Percentiles rank a stretch among this genome's conserved stretches.
Evolutionary conservation across 176 grass and related monocot species (phyloP).

Genomic region (Saccharum officinarum): DNA sequence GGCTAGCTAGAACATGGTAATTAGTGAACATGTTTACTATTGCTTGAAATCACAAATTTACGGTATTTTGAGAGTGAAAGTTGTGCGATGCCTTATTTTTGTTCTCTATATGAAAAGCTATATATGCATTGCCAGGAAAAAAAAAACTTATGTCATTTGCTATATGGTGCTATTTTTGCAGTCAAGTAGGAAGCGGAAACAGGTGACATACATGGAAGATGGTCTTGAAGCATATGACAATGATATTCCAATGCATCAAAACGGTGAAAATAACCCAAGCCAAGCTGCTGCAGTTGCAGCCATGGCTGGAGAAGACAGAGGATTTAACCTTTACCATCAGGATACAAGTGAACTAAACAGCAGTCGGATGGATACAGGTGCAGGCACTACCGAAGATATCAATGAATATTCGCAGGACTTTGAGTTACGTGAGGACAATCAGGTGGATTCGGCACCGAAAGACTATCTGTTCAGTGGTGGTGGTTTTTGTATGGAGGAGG

Average conservation of each 20-base stretch:
- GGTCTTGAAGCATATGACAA: conserved; percentile 47
- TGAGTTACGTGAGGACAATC: conserved; percentile 4
- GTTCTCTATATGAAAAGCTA: background rate
- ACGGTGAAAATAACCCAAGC: conserved; percentile 29
- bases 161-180: conserved; percentile 38
- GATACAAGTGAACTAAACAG: conserved; percentile 29
- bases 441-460: conserved; percentile 22
- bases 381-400: conserved; percentile 1
- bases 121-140: background rate
- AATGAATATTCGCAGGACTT: conserved; percentile 23
- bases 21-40: background rate
- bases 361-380: conserved; percentile 11
- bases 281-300: conserved; percentile 20
- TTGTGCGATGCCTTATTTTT: conserved; percentile 29
- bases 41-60: background rate
- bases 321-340: conserved; percentile 34
- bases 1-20: background rate
- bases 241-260: conserved; percentile 22
- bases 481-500: conserved; percentile 62
- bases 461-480: conserved; percentile 66
- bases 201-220: conserved; percentile 74
- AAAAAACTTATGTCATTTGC: conserved; percentile 17
- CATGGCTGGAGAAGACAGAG: conserved; percentile 25
- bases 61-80: background rate
- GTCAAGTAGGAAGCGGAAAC: conserved; percentile 74